Evolutionary conservation across 352 stramenopile genomes (phyloP).

Genomic region (Phytopythium sindhum): DNA sequence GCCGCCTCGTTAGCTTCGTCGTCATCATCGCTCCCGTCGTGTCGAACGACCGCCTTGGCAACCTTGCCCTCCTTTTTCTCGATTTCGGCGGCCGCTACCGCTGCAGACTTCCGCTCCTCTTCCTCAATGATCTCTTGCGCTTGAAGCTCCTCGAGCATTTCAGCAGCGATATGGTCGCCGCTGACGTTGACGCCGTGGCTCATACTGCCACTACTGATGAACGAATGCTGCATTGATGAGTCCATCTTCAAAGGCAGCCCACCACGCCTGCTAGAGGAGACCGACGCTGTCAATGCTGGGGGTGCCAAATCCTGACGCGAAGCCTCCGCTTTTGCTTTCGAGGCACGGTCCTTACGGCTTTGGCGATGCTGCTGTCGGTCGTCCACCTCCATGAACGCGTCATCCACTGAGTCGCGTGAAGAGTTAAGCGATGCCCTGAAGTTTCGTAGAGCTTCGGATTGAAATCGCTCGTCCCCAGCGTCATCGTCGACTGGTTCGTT

Average conservation of each 20-base stretch:
- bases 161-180: slow-evolving; percentile 37
- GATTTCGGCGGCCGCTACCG: slow-evolving; percentile 9
- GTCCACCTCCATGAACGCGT: slow-evolving; percentile 45
- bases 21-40: background rate
- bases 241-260: background rate
- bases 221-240: background rate
- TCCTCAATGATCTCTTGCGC: slow-evolving; percentile 42
- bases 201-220: background rate
- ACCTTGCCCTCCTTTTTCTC: slow-evolving; percentile 3
- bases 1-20: background rate
- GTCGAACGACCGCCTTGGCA: slow-evolving; percentile 6
- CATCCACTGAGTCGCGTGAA: slow-evolving; percentile 74
- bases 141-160: slow-evolving; percentile 46
- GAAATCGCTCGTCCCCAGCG: slow-evolving; percentile 32
- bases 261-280: slow-evolving; percentile 6
- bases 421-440: slow-evolving; percentile 47
- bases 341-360: background rate
- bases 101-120: slow-evolving; percentile 14
- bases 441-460: slow-evolving; percentile 39
- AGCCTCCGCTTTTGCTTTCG: background rate
- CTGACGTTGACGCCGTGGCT: background rate
- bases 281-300: background rate
- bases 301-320: background rate
- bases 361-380: slow-evolving; percentile 7
- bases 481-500: slow-evolving; percentile 14